Percentiles rank a stretch among this genome's conserved stretches.
Evolutionary conservation across 2,329 filamentous ascomycete species (phyloP).

Genomic region (Coniochaeta prunicola): DNA sequence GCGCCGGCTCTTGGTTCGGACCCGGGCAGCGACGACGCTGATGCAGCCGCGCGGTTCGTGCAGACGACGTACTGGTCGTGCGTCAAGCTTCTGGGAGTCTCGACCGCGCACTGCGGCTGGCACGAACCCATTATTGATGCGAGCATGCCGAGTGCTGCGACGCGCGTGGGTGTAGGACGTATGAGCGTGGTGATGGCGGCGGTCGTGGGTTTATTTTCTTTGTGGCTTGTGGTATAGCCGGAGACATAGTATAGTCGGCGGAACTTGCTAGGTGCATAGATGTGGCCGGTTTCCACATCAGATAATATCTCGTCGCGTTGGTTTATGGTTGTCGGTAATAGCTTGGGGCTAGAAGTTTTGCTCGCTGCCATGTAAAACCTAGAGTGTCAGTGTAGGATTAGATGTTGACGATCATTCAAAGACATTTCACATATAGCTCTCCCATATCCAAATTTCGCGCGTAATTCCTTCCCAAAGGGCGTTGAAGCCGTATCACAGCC

Average conservation of each 20-base stretch:
- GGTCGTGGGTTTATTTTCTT: slow-evolving; percentile 3
- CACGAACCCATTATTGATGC: slow-evolving; percentile 27
- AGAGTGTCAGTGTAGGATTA: not conserved
- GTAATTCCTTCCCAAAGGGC: too few species aligned
- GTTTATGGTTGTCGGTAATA: not conserved
- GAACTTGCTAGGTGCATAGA: not conserved
- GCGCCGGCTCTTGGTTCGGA: slow-evolving; percentile 11
- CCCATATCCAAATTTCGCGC: not conserved
- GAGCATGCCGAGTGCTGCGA: slow-evolving; percentile 4
- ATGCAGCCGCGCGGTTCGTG: slow-evolving; percentile 15
- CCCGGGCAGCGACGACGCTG: slow-evolving; percentile 9
- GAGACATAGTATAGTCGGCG: not conserved
- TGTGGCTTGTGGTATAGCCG: slow-evolving; percentile 8
- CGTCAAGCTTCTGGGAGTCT: slow-evolving; percentile 20
- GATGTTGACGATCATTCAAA: not conserved
- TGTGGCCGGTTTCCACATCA: not conserved
- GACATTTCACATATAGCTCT: not conserved
- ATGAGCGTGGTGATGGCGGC: slow-evolving; percentile 7
- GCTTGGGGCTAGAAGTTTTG: not conserved
- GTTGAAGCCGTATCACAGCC: too few species aligned
- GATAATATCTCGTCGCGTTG: not conserved
- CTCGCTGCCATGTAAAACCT: not conserved
- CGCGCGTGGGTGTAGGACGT: slow-evolving; percentile 3
- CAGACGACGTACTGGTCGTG: slow-evolving; percentile 33
- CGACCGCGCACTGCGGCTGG: slow-evolving; percentile 27